Evolutionary conservation across 805 yeast species (phyloP).

Genomic region (Wickerhamiella qilinensis): DNA sequence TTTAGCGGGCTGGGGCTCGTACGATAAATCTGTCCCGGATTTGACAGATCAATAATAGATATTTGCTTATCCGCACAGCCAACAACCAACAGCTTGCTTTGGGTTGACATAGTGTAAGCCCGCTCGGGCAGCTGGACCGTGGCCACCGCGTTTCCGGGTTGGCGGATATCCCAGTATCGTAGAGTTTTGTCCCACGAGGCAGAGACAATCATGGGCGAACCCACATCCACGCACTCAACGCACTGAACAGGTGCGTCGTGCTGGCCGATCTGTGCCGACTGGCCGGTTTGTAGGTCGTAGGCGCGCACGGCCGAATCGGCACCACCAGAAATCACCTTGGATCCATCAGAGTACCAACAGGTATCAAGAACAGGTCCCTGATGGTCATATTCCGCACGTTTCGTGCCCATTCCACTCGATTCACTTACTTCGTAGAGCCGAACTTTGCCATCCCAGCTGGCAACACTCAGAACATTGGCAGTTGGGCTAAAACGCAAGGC

Average conservation of each 20-base stretch:
- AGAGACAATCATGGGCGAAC: conserved; percentile 59
- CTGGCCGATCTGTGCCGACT: conserved; percentile 65
- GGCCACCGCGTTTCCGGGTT: conserved; percentile 57
- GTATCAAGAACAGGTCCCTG: conserved; percentile 73
- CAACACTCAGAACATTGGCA: conserved; percentile 63
- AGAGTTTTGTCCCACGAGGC: conserved; percentile 96
- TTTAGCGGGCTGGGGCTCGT: conserved; percentile 61
- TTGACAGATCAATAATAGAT: conserved; percentile 51
- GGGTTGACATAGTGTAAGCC: conserved; percentile 75
- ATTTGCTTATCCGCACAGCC: conserved; percentile 86
- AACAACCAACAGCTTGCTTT: conserved; percentile 71
- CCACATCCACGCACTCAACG: conserved; percentile 72
- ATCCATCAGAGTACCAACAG: conserved; percentile 75
- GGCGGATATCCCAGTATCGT: conserved; percentile 88
- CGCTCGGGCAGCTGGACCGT: conserved; percentile 77
- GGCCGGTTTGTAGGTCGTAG: conserved; percentile 71
- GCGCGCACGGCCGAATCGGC: conserved; percentile 76
- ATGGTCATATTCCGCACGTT: conserved; percentile 79
- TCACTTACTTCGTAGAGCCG: conserved; percentile 70
- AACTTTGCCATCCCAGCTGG: conserved; percentile 92
- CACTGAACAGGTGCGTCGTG: conserved; percentile 69
- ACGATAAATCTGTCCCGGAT: conserved; percentile 72
- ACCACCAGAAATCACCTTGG: conserved; percentile 77
- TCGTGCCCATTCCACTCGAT: conserved; percentile 57
- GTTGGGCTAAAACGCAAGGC: conserved; percentile 76